Evolutionary conservation across 805 yeast species (phyloP).

Genomic region (Blastobotrys peoriensis): DNA sequence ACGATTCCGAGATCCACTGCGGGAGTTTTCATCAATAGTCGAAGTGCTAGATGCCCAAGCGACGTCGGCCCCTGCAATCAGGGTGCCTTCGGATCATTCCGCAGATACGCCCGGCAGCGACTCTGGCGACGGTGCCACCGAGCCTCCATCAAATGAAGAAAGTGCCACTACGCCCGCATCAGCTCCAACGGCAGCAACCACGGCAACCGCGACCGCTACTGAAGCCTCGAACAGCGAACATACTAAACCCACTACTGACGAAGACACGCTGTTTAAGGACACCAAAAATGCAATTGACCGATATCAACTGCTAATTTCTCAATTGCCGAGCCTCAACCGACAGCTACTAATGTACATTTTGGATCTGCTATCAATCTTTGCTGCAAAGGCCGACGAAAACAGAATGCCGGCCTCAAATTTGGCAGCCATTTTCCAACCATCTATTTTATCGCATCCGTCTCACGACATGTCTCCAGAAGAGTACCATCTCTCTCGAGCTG

Average conservation of each 20-base stretch:
- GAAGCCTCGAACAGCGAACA: neutral
- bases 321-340: conserved; percentile 69
- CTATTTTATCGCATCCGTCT: conserved; percentile 84
- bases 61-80: conserved; percentile 2
- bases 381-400: conserved; percentile 68
- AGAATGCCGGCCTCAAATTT: conserved; percentile 89
- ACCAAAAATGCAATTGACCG: conserved; percentile 51
- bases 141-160: conserved; percentile 1
- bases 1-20: conserved; percentile 69
- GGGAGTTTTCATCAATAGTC: conserved; percentile 52
- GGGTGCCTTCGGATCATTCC: neutral
- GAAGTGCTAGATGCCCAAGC: conserved; percentile 56
- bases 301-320: conserved; percentile 61
- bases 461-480: conserved; percentile 93
- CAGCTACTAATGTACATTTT: conserved; percentile 80
- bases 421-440: conserved; percentile 96
- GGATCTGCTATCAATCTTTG: conserved; percentile 81
- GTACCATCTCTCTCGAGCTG: conserved; percentile 78
- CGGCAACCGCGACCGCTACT: conserved; percentile 2
- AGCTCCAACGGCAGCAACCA: conserved; percentile 1
- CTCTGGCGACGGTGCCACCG: neutral
- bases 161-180: conserved; percentile 4
- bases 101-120: conserved; percentile 2
- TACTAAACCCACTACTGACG: neutral
- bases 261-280: conserved; percentile 12